Conservation (phyloP, 1,284 basidiomycete genomes). For the Clitocybe nebularis region DNA sequence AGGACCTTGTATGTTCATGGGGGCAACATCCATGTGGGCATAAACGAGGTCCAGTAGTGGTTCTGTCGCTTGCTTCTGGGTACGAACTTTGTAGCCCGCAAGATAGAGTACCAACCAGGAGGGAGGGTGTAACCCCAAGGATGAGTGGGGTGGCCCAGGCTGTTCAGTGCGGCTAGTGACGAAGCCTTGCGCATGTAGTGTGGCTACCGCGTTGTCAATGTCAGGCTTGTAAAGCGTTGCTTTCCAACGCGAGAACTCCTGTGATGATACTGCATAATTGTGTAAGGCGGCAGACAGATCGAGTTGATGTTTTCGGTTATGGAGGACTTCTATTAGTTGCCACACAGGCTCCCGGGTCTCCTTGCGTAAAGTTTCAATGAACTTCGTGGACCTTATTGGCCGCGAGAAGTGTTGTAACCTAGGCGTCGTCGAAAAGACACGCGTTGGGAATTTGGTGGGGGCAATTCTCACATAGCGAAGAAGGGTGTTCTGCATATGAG, state of each 20-base stretch:
- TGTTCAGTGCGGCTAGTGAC: neutral
- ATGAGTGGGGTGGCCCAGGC: neutral
- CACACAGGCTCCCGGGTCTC: slow-evolving; percentile 30
- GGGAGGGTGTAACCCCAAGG: too few relatives aligned
- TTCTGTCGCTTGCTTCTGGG: slow-evolving; percentile 35
- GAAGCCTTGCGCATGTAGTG: slow-evolving; percentile 16
- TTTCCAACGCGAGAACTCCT: slow-evolving; percentile 36
- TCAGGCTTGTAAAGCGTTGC: slow-evolving; percentile 28
- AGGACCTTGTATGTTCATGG: slow-evolving; percentile 33
- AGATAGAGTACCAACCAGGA: slow-evolving; percentile 54
- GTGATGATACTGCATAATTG: slow-evolving; percentile 26
- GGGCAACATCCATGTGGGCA: slow-evolving; percentile 29
- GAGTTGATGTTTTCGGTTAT: slow-evolving; percentile 17
- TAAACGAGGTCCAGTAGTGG: slow-evolving; percentile 36
- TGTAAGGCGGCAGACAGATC: slow-evolving; percentile 24
- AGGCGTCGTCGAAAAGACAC: slow-evolving; percentile 12
- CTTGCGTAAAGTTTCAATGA: slow-evolving; percentile 26
- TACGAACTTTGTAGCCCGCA: slow-evolving; percentile 43
- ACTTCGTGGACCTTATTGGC: slow-evolving; percentile 20
- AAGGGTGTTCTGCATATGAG: slow-evolving; percentile 10
- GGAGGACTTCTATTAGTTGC: slow-evolving; percentile 25
- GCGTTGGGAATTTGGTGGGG: neutral
- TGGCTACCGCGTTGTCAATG: slow-evolving; percentile 29
- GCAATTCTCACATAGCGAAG: slow-evolving; percentile 7
- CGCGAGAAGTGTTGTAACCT: slow-evolving; percentile 10